A percentile compares a stretch with the other conserved stretches of the same genome.
Evolutionary conservation across 352 stramenopile species (phyloP).

Genomic region (Nothophytophthora sp.): DNA sequence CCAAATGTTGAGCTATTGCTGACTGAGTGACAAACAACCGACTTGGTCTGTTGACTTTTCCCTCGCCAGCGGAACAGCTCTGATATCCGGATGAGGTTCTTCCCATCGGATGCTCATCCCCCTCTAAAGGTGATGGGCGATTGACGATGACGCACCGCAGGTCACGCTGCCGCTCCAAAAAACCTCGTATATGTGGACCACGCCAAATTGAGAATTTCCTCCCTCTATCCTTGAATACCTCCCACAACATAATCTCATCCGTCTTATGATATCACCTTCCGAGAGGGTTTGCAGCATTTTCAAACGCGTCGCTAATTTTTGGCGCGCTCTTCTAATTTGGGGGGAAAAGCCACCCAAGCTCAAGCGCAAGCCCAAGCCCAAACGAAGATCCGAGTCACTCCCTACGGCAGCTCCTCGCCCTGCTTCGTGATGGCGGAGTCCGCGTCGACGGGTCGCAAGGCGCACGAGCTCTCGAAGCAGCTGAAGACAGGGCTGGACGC

Average conservation of each 20-base stretch:
- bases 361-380: too few species aligned
- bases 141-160: not conserved
- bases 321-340: too few species aligned
- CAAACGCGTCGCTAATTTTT: too few species aligned
- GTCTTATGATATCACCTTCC: not conserved
- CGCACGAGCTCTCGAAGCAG: constrained; percentile 28
- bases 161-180: not conserved
- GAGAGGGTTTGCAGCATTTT: not conserved
- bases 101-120: not conserved
- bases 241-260: too few species aligned
- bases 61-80: not conserved
- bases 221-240: not conserved
- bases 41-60: too few species aligned
- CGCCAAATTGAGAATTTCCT: not conserved
- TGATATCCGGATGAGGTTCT: not conserved
- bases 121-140: not conserved
- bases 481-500: constrained; percentile 40
- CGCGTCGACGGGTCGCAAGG: not conserved
- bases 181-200: not conserved
- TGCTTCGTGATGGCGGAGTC: not conserved
- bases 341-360: too few species aligned
- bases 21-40: too few species aligned
- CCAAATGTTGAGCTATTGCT: too few species aligned
- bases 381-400: too few species aligned
- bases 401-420: too few species aligned